Conservation (phyloP, 169 alveolate species). For the Toxoplasma gondii region DNA sequence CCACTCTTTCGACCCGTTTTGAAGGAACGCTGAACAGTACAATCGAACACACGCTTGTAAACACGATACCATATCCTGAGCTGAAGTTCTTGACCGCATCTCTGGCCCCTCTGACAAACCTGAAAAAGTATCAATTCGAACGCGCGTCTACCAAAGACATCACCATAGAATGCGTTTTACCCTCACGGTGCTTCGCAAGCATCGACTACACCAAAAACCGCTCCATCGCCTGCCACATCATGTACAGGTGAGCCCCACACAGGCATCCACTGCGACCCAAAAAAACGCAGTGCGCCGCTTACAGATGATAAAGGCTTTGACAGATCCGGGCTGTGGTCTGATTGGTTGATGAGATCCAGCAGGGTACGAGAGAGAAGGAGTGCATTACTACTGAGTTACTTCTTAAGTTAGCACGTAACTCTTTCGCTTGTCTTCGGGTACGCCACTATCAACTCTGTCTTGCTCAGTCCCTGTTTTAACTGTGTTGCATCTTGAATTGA, state of each 20-base stretch:
- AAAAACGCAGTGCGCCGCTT: no score
- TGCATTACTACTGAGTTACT: no score
- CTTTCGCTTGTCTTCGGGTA: no score
- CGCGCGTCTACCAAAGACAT: constrained; percentile 31
- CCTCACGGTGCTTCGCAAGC: background rate
- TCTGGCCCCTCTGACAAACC: background rate
- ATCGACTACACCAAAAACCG: background rate
- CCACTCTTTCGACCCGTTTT: constrained; percentile 1
- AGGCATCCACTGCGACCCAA: no score
- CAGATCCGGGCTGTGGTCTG: no score
- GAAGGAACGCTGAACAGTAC: constrained; percentile 20
- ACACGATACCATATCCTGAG: constrained; percentile 31
- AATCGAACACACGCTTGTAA: constrained; percentile 13
- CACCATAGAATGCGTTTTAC: background rate
- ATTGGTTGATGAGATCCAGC: no score
- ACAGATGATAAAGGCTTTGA: no score
- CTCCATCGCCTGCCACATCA: constrained; percentile 2
- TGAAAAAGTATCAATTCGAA: background rate
- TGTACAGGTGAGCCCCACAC: constrained; percentile 10
- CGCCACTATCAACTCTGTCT: no score
- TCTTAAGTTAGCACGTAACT: no score
- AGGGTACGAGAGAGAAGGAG: no score
- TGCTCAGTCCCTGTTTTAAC: no score
- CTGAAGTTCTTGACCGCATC: constrained; percentile 24
- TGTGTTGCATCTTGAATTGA: no score